Evolutionary conservation across 1,284 basidiomycete species (phyloP).

Genomic region (Cryptococcus maquisensis): DNA sequence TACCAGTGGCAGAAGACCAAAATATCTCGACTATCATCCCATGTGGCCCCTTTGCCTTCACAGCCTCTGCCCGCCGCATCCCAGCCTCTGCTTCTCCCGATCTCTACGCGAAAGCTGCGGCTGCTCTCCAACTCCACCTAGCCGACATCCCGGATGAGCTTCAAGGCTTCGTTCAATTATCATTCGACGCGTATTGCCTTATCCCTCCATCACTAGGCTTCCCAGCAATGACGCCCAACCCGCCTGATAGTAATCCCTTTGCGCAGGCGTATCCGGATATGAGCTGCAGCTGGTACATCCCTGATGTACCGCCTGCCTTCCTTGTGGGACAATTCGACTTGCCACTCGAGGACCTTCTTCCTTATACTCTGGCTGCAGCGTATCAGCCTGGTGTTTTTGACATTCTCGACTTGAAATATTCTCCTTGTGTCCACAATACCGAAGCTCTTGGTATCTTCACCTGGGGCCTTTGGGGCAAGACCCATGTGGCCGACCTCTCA

Average conservation of each 20-base stretch:
- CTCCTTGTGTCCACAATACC: neutral
- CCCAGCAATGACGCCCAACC: neutral
- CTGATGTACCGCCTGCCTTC: neutral
- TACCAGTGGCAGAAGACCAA: neutral
- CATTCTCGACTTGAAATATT: neutral
- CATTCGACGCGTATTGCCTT: neutral
- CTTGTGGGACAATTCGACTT: neutral
- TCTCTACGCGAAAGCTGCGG: neutral
- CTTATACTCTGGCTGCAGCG: neutral
- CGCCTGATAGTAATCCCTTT: neutral
- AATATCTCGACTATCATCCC: neutral
- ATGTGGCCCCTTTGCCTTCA: neutral
- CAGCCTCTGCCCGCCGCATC: neutral
- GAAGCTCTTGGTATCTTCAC: neutral
- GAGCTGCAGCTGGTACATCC: neutral
- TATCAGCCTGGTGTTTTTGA: neutral
- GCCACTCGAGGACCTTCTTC: neutral
- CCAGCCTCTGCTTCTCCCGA: neutral
- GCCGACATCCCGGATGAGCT: too few species aligned
- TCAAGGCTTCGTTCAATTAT: neutral
- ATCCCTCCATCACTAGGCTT: neutral
- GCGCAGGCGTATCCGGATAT: neutral
- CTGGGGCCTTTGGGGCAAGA: neutral
- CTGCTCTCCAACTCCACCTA: too few species aligned
- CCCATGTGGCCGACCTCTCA: neutral